Evolutionary conservation across 2,329 filamentous ascomycete genomes (phyloP).

Genomic region (Cladobotryum mycophilum): DNA sequence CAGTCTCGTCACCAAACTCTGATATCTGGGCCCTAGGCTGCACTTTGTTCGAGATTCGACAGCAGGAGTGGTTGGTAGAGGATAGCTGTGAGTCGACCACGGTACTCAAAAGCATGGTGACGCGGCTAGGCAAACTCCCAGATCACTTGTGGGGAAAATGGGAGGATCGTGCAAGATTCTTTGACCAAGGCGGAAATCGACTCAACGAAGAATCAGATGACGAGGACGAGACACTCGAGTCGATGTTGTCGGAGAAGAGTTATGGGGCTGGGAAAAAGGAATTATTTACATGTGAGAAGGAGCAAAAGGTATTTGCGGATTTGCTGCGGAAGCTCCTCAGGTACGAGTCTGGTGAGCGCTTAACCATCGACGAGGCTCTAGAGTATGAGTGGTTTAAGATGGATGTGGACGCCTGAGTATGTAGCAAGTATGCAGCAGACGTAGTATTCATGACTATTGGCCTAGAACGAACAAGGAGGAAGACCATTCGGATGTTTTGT

Average conservation of each 20-base stretch:
- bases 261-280: not conserved
- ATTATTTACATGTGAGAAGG: not conserved
- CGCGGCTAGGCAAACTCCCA: slow-evolving; percentile 26
- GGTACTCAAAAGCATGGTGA: slow-evolving; percentile 22
- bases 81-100: slow-evolving; percentile 20
- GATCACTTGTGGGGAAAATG: slow-evolving; percentile 26
- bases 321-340: slow-evolving; percentile 18
- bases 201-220: too few species aligned
- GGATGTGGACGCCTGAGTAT: not conserved
- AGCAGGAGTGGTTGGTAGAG: slow-evolving; percentile 24
- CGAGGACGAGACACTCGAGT: slow-evolving; percentile 1
- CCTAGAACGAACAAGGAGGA: too few species aligned
- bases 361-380: not conserved
- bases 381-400: not conserved
- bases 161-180: slow-evolving; percentile 17
- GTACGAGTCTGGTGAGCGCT: slow-evolving; percentile 16
- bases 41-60: slow-evolving; percentile 27
- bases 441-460: too few species aligned
- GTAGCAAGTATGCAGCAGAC: too few species aligned
- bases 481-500: too few species aligned
- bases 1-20: slow-evolving; percentile 12
- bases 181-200: slow-evolving; percentile 16
- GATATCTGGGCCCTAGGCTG: slow-evolving; percentile 31
- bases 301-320: slow-evolving; percentile 21
- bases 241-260: too few species aligned